Evolutionary conservation across 1,284 basidiomycete genomes (phyloP), one percentile per base, ranked within the genome.

Genomic region (Apiotrichum porosum): DNA sequence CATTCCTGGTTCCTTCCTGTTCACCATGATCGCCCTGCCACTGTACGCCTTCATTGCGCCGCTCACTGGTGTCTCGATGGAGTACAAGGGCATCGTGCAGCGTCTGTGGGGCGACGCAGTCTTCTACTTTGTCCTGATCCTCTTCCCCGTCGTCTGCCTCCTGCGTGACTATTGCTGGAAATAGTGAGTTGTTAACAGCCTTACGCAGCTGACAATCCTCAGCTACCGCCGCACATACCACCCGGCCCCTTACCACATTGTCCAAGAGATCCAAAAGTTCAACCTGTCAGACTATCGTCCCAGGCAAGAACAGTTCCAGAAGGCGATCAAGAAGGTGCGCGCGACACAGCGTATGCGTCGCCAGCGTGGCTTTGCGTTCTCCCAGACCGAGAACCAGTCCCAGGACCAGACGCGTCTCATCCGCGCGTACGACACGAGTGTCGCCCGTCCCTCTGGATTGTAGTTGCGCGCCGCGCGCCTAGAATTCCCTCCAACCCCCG

Each of bases 251-350:
- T 97, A 97, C 72, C 94, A 99, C 70, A 91, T 98, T 57, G 92
- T 94, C 0, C 94, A 98, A 68, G 95, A 98, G 72, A 78, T 81
- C 43, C 90, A 93, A 74, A 97, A 97, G 76, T 97, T 95, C 77
- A 95, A 97, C 69, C 84, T 97, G 53, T 91, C 92, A 9, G 95
- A 99, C 68, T 97, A 97, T 69, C 79, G 95, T 36, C 95, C 95
- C 2, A 80, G 94, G 49, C 94, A 97, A 76, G 94, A 95, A 73
- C 94, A 98, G 83, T 93, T 93, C 76, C 90, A 93, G 73, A 93
- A 95, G 71, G 92, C 92, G 8, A 97, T 97, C 79, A 95, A 95
- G 75, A 97, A 97, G 69, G 93, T 97, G 12, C 83, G 93, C 28
- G 93, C 92, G 0, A 88, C 91, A 1, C 93, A 97, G 68, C 83